A percentile compares a stretch with the other conserved stretches of the same genome.
Conservation (phyloP, 305 asterid species). For the Fraxinus ornus region DNA sequence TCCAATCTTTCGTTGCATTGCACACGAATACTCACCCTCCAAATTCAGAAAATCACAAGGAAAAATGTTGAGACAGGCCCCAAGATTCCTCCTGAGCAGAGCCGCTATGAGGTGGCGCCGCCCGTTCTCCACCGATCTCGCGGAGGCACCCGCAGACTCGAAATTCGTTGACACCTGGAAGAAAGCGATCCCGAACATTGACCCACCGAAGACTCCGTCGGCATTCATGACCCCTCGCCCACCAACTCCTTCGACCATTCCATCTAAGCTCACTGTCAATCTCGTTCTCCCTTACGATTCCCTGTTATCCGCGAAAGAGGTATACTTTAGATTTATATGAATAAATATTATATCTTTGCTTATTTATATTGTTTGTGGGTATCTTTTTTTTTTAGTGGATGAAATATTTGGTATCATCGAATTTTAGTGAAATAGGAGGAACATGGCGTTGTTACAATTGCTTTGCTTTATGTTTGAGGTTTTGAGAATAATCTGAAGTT, state of each 20-base stretch:
- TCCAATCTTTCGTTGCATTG: slow-evolving; percentile 7
- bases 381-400: neutral
- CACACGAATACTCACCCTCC: slow-evolving; percentile 11
- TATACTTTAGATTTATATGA: slow-evolving; percentile 6
- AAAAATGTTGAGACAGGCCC: slow-evolving; percentile 60
- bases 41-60: neutral
- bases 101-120: slow-evolving; percentile 55
- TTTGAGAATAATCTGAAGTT: neutral
- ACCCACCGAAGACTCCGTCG: slow-evolving; percentile 73
- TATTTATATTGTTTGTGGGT: neutral
- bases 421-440: neutral
- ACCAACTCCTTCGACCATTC: slow-evolving; percentile 64
- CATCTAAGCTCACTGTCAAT: slow-evolving; percentile 82
- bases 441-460: neutral
- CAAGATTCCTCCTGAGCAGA: slow-evolving; percentile 46
- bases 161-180: slow-evolving; percentile 64
- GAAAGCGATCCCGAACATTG: slow-evolving; percentile 56
- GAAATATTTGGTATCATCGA: neutral
- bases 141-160: slow-evolving; percentile 47
- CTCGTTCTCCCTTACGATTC: slow-evolving; percentile 78
- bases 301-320: slow-evolving; percentile 60
- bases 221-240: slow-evolving; percentile 73
- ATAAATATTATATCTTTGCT: neutral
- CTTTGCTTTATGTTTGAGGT: neutral
- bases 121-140: slow-evolving; percentile 59